Conservation (phyloP, 768 basidiomycete genomes). For the Mycena albidolilacea region DNA sequence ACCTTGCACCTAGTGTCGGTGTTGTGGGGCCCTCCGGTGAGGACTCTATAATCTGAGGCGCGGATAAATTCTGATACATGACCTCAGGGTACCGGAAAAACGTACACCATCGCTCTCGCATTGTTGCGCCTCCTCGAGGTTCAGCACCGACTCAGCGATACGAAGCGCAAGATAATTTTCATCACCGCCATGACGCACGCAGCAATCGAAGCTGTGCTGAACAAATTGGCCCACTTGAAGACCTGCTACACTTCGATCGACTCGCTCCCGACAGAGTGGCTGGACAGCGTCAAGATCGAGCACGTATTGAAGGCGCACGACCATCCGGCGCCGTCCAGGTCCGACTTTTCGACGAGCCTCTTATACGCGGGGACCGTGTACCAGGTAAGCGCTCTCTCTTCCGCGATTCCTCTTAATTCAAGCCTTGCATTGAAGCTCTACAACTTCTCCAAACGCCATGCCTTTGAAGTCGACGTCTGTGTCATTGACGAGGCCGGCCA, state of each 20-base stretch:
- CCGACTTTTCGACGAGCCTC: conserved; percentile 44
- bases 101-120: conserved; percentile 65
- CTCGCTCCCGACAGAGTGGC: conserved; percentile 56
- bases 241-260: conserved; percentile 55
- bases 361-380: conserved; percentile 66
- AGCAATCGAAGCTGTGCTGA: conserved; percentile 64
- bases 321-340: conserved; percentile 53
- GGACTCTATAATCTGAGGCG: conserved; percentile 16
- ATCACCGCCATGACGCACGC: conserved; percentile 69
- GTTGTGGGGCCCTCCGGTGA: conserved; percentile 68
- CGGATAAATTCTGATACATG: not conserved
- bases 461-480: conserved; percentile 59
- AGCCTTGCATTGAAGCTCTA: conserved; percentile 53
- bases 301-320: conserved; percentile 58
- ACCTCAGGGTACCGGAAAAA: conserved; percentile 64
- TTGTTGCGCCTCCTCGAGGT: conserved; percentile 62
- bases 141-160: conserved; percentile 50
- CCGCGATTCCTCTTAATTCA: conserved; percentile 1
- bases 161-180: conserved; percentile 56
- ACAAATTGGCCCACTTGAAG: conserved; percentile 57
- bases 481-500: conserved; percentile 69
- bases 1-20: conserved; percentile 51
- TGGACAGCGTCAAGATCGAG: conserved; percentile 58
- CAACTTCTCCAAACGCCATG: conserved; percentile 60
- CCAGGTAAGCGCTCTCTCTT: conserved; percentile 51